These are phyloP conservation scores for Diaporthe ilicicola DNA, from an alignment of 2,329 filamentous ascomycete genomes.

Conservation along the genomic window DNA sequence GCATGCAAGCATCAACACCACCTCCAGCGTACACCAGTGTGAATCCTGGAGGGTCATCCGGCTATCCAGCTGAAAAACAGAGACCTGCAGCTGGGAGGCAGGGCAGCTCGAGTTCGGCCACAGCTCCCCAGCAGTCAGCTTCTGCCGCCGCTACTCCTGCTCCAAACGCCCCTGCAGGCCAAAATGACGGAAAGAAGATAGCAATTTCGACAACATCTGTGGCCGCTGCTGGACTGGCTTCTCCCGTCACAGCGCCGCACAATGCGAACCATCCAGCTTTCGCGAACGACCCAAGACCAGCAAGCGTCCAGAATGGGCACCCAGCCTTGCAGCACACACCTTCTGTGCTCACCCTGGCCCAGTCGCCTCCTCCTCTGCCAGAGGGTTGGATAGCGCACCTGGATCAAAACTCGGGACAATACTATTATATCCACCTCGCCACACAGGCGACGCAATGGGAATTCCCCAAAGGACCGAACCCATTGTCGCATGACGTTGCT, in stretches of 20 bases:
- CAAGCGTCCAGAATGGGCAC: constrained; percentile 56
- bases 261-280: constrained; percentile 85
- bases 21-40: constrained; percentile 96
- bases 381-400: constrained; percentile 99
- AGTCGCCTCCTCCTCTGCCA: constrained; percentile 89
- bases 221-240: constrained; percentile 46
- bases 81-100: constrained; percentile 49
- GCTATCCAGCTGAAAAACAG: constrained; percentile 85
- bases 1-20: constrained; percentile 83
- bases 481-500: constrained; percentile 81
- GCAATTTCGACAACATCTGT: constrained; percentile 38
- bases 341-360: constrained; percentile 63
- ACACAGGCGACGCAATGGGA: constrained; percentile 99
- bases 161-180: constrained; percentile 34
- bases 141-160: constrained; percentile 31
- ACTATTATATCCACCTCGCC: constrained; percentile 97
- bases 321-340: constrained; percentile 54
- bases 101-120: constrained; percentile 38
- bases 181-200: constrained; percentile 40
- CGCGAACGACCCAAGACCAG: constrained; percentile 78
- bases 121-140: constrained; percentile 38
- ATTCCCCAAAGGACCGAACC: constrained; percentile 94
- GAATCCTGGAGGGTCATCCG: constrained; percentile 57
- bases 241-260: constrained; percentile 54
- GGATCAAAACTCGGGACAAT: constrained; percentile 94